Evolutionary conservation across 192 early-diverging fungal genomes (phyloP).

Genomic region (Mortierella antarctica): DNA sequence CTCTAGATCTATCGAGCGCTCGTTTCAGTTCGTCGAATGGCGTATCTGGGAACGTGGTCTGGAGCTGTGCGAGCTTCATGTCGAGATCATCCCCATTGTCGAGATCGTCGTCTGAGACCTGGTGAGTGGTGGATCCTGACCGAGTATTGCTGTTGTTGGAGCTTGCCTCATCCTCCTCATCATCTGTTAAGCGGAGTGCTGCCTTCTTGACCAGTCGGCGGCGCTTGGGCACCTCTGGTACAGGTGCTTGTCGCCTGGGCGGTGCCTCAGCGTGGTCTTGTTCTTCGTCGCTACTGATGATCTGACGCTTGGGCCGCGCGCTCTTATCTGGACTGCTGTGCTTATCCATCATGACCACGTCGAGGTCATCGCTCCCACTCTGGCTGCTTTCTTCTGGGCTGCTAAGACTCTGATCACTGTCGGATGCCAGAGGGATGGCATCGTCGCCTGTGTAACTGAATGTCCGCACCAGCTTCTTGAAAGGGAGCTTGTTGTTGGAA

Average conservation of each 20-base stretch:
- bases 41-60: conserved; percentile 25
- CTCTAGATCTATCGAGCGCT: conserved; percentile 7
- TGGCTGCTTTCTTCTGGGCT: conserved; percentile 13
- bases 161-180: conserved; percentile 7
- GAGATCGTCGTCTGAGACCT: conserved; percentile 27
- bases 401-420: conserved; percentile 36
- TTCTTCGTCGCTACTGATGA: conserved; percentile 38
- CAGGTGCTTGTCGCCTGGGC: conserved; percentile 4
- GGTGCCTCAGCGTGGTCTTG: conserved; percentile 1
- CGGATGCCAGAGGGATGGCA: neutral
- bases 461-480: conserved; percentile 26
- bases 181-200: conserved; percentile 12
- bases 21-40: conserved; percentile 18
- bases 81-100: conserved; percentile 3
- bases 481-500: conserved; percentile 9
- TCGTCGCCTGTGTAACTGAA: conserved; percentile 37
- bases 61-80: conserved; percentile 18
- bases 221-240: conserved; percentile 18
- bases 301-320: conserved; percentile 6
- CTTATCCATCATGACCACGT: conserved; percentile 14
- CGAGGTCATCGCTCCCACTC: conserved; percentile 3
- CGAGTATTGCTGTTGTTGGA: neutral
- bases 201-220: conserved; percentile 24
- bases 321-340: neutral
- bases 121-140: conserved; percentile 9